These are phyloP conservation scores for Hibiscus tridactylites DNA, from an alignment of 345 rosid species.

Conservation along the genomic window DNA sequence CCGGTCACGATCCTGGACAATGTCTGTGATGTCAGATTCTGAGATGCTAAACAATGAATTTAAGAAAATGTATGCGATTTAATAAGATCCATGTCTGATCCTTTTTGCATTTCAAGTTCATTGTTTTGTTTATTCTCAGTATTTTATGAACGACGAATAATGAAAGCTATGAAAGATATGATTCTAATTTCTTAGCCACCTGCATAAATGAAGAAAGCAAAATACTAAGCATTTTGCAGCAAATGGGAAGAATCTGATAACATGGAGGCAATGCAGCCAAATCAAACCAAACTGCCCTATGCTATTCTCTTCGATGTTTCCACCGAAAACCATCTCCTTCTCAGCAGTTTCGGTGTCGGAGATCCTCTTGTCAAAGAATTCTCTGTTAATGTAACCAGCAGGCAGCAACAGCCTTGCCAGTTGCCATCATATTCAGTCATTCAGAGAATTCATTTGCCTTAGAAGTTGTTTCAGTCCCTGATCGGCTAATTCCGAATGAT, in stretches of 20 bases:
- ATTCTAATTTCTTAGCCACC: neutral
- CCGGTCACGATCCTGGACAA: conserved; percentile 40
- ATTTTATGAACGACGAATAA: neutral
- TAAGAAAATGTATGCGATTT: conserved; percentile 16
- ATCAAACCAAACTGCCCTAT: neutral
- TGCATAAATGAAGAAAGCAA: neutral
- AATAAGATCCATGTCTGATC: neutral
- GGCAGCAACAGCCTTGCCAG: too few species aligned
- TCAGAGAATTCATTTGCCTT: too few species aligned
- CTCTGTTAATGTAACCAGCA: too few species aligned
- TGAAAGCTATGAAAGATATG: neutral
- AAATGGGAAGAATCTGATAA: neutral
- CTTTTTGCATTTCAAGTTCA: neutral
- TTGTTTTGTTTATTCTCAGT: neutral
- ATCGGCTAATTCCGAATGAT: too few species aligned
- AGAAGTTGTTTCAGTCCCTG: too few species aligned
- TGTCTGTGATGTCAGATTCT: conserved; percentile 20
- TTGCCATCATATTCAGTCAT: too few species aligned
- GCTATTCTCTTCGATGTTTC: too few species aligned
- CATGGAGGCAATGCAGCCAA: neutral
- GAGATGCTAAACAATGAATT: conserved; percentile 14
- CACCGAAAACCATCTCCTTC: too few species aligned
- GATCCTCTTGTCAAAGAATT: too few species aligned
- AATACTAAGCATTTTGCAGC: neutral
- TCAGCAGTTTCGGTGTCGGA: too few species aligned